phyloP scores from a whole-genome alignment of 2,329 filamentous ascomycete species.

The Neurospora sp. region DNA sequence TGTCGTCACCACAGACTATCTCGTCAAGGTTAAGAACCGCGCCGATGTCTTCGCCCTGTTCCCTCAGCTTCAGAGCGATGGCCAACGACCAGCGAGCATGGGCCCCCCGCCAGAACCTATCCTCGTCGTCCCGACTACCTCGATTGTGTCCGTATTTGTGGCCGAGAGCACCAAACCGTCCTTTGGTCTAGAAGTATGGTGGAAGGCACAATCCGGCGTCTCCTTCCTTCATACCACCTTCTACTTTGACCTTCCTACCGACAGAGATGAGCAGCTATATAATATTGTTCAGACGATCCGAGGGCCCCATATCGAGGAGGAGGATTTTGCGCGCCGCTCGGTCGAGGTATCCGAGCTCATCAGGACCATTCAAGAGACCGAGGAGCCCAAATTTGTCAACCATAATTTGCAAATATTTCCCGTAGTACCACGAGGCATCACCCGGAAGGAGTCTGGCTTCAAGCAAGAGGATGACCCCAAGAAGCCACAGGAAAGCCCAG shows the following conservation, averaged over 20 bases:
- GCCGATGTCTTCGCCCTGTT: slow-evolving; percentile 39
- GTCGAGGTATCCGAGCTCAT: slow-evolving; percentile 39
- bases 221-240: slow-evolving; percentile 38
- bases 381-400: slow-evolving; percentile 30
- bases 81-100: slow-evolving; percentile 18
- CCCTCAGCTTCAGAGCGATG: slow-evolving; percentile 27
- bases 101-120: slow-evolving; percentile 22
- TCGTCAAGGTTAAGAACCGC: slow-evolving; percentile 40
- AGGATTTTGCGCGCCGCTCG: slow-evolving; percentile 30
- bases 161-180: slow-evolving; percentile 40
- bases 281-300: slow-evolving; percentile 32
- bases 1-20: slow-evolving; percentile 39
- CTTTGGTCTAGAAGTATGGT: slow-evolving; percentile 48
- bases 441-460: slow-evolving; percentile 22
- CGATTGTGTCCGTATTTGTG: slow-evolving; percentile 42
- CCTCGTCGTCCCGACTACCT: slow-evolving; percentile 38
- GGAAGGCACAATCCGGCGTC: slow-evolving; percentile 36
- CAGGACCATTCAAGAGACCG: slow-evolving; percentile 33
- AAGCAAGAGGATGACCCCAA: slow-evolving; percentile 33
- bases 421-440: slow-evolving; percentile 38
- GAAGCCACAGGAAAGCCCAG: slow-evolving; percentile 38
- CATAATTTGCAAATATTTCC: slow-evolving; percentile 38
- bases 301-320: slow-evolving; percentile 17
- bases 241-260: slow-evolving; percentile 38
- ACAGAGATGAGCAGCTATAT: slow-evolving; percentile 40